These are phyloP conservation scores for Knufia petricola DNA, from an alignment of 2,329 filamentous ascomycete genomes.

Conservation along the genomic window DNA sequence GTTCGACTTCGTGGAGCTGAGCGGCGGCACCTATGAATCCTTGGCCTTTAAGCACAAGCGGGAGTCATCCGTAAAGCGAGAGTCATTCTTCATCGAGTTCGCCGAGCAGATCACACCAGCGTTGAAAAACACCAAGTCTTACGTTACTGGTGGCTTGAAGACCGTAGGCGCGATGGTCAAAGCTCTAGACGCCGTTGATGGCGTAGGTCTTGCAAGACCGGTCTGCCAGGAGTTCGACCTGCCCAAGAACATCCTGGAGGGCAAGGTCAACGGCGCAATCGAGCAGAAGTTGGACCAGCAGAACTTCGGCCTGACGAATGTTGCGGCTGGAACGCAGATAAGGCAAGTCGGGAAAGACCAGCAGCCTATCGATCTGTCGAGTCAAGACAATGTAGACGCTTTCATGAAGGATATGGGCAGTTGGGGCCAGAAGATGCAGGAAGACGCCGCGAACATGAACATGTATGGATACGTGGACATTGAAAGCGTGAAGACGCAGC, in stretches of 20 bases:
- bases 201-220: slow-evolving; percentile 49
- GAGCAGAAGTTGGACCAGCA: slow-evolving; percentile 40
- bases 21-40: slow-evolving; percentile 51
- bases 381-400: slow-evolving; percentile 37
- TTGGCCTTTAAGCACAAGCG: slow-evolving; percentile 43
- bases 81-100: slow-evolving; percentile 53
- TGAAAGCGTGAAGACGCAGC: background rate
- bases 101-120: slow-evolving; percentile 44
- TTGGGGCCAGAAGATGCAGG: slow-evolving; percentile 34
- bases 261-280: slow-evolving; percentile 39
- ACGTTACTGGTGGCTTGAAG: slow-evolving; percentile 51
- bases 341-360: slow-evolving; percentile 44
- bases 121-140: slow-evolving; percentile 45
- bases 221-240: slow-evolving; percentile 41
- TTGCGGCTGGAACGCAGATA: slow-evolving; percentile 43
- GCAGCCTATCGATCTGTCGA: slow-evolving; percentile 44
- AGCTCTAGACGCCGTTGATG: slow-evolving; percentile 49
- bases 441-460: slow-evolving; percentile 30
- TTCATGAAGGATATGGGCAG: slow-evolving; percentile 41
- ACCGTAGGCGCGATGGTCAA: slow-evolving; percentile 48
- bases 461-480: slow-evolving; percentile 23
- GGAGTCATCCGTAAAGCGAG: slow-evolving; percentile 47
- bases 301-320: slow-evolving; percentile 42
- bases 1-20: slow-evolving; percentile 46
- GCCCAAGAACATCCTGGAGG: slow-evolving; percentile 24